Conservation (phyloP, 805 yeast genomes). For the Huiozyma naganishii region DNA sequence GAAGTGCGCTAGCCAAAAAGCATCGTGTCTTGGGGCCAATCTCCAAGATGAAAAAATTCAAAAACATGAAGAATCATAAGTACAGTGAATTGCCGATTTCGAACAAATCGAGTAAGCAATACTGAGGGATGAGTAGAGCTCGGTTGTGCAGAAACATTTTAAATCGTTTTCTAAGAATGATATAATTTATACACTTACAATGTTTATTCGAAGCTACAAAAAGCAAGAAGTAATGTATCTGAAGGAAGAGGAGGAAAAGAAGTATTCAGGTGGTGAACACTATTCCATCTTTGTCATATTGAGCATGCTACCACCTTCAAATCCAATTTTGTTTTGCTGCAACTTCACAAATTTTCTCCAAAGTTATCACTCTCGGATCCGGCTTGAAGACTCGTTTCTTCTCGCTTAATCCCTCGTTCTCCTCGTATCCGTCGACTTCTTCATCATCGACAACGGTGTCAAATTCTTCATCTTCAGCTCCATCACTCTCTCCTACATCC, state of each 20-base stretch:
- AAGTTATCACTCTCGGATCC: conserved; percentile 28
- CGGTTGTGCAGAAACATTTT: too few relatives aligned
- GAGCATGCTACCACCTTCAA: background rate
- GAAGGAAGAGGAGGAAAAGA: background rate
- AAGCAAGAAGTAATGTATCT: too few relatives aligned
- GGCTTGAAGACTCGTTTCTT: conserved; percentile 13
- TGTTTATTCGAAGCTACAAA: too few relatives aligned
- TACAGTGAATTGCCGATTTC: conserved; percentile 34
- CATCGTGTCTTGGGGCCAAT: conserved; percentile 34
- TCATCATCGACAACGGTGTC: conserved; percentile 5
- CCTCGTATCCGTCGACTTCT: background rate
- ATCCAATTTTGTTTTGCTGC: conserved; percentile 31
- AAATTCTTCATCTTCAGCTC: conserved; percentile 7
- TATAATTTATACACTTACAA: too few relatives aligned
- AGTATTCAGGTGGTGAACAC: background rate
- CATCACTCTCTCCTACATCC: conserved; percentile 23
- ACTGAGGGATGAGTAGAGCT: background rate
- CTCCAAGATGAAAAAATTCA: conserved; percentile 24
- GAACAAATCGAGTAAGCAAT: conserved; percentile 18
- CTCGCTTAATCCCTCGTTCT: background rate
- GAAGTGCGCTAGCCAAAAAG: conserved; percentile 25
- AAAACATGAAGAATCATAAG: conserved; percentile 27
- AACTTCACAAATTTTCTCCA: conserved; percentile 28
- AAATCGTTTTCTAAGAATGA: too few relatives aligned
- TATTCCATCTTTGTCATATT: background rate